Evolutionary conservation across 169 alveolate species (phyloP), one percentile per base, ranked within the genome.

Genomic region (Plasmodium malariae): DNA sequence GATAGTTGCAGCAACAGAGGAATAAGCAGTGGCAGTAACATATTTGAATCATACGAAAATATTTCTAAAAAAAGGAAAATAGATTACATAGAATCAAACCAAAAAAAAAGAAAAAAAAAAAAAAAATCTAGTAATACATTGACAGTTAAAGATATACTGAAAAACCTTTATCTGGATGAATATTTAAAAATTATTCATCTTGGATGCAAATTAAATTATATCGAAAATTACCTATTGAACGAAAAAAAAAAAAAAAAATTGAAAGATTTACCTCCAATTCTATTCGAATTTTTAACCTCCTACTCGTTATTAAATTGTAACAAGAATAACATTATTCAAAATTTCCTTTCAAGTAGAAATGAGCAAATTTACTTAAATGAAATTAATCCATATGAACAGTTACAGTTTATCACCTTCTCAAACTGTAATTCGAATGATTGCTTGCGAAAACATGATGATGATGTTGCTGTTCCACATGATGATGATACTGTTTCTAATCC

Each of bases 281-380:
- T 83, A 26, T 83, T 83, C 59, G 91, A 83, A 83, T 83, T 67
- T 51, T 83, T 83, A 45, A 83, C 91, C n/a, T 83, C 91, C 4
- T 83, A 83, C 51, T 83, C 91, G 45, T 43, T 57, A 45, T 71
- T 83, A 24, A 67, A 51, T 83, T 67, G 63, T 83, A 36, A 37
- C 45, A 83, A 65, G 9, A 43, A 83, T 5, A 57, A 57, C 21
- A 19, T 83, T 21, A 67, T 83, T 60, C 60, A 67, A 67, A 67
- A 70, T 36, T 83, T 83, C 49, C 19, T 83, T 26, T 30, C 2
- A 48, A 83, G 26, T 19, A 65, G 40, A 40, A 83, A 68, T n/a
- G 37, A 83, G 17, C n/a, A 65, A 12, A 6, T 19, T 2, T 37
- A 83, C n/a, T 60, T 74, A 3, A 6, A 62, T 12, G 72, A 34